Conservation (phyloP, 139 green algal genomes). For the Choricystis sp. region DNA sequence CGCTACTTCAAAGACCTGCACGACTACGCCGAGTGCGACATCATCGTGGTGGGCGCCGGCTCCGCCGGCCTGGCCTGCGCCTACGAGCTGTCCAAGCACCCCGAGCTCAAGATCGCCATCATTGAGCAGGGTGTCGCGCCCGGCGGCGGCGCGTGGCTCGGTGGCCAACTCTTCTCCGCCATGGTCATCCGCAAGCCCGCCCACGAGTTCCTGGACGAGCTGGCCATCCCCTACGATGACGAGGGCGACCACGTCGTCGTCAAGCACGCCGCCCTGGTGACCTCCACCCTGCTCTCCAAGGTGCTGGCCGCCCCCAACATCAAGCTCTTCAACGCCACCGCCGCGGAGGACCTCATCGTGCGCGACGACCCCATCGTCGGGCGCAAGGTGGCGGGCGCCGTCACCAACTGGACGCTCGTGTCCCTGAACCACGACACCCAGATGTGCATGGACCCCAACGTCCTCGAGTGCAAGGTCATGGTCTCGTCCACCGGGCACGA, state of each 20-base stretch:
- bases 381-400: conserved; percentile 61
- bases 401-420: conserved; percentile 98
- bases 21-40: conserved; percentile 51
- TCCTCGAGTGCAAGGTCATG: conserved; percentile 78
- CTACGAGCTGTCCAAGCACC: conserved; percentile 87
- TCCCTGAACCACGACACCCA: conserved; percentile 92
- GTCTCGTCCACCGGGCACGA: conserved; percentile 86
- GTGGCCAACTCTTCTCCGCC: conserved; percentile 85
- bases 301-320: conserved; percentile 82
- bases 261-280: conserved; percentile 83
- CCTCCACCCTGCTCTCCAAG: conserved; percentile 84
- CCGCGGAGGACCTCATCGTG: conserved; percentile 52
- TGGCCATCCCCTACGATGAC: conserved; percentile 72
- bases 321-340: conserved; percentile 95
- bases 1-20: conserved; percentile 89
- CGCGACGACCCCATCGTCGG: conserved; percentile 19
- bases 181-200: conserved; percentile 92
- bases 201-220: conserved; percentile 76
- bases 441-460: conserved; percentile 94
- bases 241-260: conserved; percentile 87
- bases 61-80: conserved; percentile 74
- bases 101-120: conserved; percentile 80
- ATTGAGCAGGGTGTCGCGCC: conserved; percentile 64
- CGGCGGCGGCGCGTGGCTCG: conserved; percentile 84
- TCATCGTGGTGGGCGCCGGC: conserved; percentile 38